Percentiles rank a stretch among this genome's conserved stretches.
These are phyloP conservation scores for Papiliotrema laurentii DNA, from an alignment of 1,284 basidiomycete species.

Conservation along the genomic window DNA sequence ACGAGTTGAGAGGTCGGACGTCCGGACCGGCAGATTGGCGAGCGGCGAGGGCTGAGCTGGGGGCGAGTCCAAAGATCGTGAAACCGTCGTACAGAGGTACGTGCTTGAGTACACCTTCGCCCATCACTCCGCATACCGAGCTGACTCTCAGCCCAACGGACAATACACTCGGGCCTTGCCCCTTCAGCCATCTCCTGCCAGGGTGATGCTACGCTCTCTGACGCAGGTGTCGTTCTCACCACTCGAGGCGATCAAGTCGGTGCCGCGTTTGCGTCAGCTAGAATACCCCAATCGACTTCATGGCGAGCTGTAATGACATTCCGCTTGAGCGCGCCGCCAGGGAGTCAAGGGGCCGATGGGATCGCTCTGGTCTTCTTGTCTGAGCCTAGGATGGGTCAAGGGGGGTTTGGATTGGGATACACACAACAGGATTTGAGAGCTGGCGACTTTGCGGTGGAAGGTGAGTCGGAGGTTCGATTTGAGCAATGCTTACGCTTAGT, in stretches of 20 bases:
- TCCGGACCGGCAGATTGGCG: conserved; percentile 51
- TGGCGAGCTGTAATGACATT: conserved; percentile 24
- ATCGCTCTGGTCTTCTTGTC: conserved; percentile 28
- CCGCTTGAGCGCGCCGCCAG: conserved; percentile 20
- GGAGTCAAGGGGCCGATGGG: conserved; percentile 32
- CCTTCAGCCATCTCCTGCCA: too few species aligned
- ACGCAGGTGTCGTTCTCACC: conserved; percentile 15
- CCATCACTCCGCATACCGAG: background rate
- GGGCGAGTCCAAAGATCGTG: conserved; percentile 8
- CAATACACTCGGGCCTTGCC: too few species aligned
- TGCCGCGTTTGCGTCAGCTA: conserved; percentile 16
- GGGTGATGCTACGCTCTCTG: conserved; percentile 13
- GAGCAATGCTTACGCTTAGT: conserved; percentile 7
- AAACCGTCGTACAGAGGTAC: conserved; percentile 15
- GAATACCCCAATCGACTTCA: conserved; percentile 6
- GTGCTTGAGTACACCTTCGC: too few species aligned
- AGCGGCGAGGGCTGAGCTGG: conserved; percentile 44
- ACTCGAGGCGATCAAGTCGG: conserved; percentile 22
- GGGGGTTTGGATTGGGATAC: conserved; percentile 41
- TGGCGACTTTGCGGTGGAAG: conserved; percentile 40
- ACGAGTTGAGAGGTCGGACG: conserved; percentile 36
- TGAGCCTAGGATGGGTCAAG: conserved; percentile 20
- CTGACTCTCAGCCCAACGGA: background rate
- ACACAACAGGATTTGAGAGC: conserved; percentile 29
- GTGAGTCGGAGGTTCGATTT: conserved; percentile 16